Evolutionary conservation across 2,329 filamentous ascomycete species (phyloP).

Genomic region (Ustulina deusta): DNA sequence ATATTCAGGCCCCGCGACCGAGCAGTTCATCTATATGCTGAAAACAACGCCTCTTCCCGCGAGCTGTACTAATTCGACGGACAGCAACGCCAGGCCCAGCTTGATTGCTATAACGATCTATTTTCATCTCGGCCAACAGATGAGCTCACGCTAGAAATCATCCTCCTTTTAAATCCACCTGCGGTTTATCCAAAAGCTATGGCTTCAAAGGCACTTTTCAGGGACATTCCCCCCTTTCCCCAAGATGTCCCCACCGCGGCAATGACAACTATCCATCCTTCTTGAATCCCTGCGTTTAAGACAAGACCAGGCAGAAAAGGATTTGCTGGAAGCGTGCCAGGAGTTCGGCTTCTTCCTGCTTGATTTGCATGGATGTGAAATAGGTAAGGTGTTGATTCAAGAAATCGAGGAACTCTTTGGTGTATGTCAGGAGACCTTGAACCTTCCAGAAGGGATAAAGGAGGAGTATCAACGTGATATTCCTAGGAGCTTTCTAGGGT

Average conservation of each 20-base stretch:
- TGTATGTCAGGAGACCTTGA: slow-evolving; percentile 23
- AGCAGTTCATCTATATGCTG: no score
- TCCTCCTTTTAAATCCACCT: no score
- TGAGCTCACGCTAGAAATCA: no score
- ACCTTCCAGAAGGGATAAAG: slow-evolving; percentile 29
- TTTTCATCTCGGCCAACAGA: no score
- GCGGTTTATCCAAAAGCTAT: no score
- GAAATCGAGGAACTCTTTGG: slow-evolving; percentile 37
- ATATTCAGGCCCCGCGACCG: no score
- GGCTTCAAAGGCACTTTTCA: no score
- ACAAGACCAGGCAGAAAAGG: slow-evolving; percentile 12
- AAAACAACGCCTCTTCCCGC: no score
- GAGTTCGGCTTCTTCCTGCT: slow-evolving; percentile 41
- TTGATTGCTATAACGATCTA: no score
- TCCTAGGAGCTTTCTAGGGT: slow-evolving; percentile 37
- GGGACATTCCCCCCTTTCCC: slow-evolving; percentile 38
- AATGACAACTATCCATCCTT: slow-evolving; percentile 29
- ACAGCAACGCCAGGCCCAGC: no score
- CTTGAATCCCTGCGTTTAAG: no score
- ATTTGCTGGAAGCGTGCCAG: slow-evolving; percentile 8
- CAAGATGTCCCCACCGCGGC: slow-evolving; percentile 34
- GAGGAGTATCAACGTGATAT: slow-evolving; percentile 26
- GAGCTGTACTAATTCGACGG: no score
- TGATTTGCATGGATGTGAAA: slow-evolving; percentile 28
- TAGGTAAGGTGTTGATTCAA: slow-evolving; percentile 12